phyloP scores from a whole-genome alignment of 345 rosid genomes.

The Hypericum perforatum region DNA sequence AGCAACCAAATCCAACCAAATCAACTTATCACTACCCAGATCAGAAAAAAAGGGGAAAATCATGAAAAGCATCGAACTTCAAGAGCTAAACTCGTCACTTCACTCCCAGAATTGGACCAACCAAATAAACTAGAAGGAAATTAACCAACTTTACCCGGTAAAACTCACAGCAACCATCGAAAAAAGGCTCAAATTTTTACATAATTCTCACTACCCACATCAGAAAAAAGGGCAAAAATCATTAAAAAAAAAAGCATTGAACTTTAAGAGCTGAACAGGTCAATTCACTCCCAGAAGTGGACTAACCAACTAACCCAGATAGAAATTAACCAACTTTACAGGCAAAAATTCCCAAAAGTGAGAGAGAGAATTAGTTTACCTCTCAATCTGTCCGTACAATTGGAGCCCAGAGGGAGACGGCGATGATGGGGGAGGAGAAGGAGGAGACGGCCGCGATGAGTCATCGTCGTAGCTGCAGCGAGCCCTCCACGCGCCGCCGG shows the following conservation, averaged over 20 bases:
- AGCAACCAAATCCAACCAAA: not conserved
- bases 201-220: not conserved
- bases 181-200: not conserved
- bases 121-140: too few species aligned
- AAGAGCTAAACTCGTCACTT: too few species aligned
- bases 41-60: too few species aligned
- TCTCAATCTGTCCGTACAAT: constrained; percentile 79
- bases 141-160: too few species aligned
- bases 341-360: too few species aligned
- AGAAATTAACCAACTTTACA: too few species aligned
- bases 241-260: not conserved
- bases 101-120: too few species aligned
- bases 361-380: constrained; percentile 20
- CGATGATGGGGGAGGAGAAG: constrained; percentile 29
- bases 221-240: not conserved
- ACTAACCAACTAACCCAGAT: too few species aligned
- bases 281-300: too few species aligned
- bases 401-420: constrained; percentile 47
- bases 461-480: constrained; percentile 31
- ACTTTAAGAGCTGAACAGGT: too few species aligned
- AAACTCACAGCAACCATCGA: not conserved
- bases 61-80: too few species aligned
- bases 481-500: constrained; percentile 12
- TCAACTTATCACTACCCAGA: too few species aligned
- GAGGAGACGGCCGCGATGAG: constrained; percentile 27